Percentiles rank a stretch among this genome's conserved stretches.
These are phyloP conservation scores for Neurospora africana DNA, from an alignment of 495 filamentous ascomycete species.

Conservation along the genomic window DNA sequence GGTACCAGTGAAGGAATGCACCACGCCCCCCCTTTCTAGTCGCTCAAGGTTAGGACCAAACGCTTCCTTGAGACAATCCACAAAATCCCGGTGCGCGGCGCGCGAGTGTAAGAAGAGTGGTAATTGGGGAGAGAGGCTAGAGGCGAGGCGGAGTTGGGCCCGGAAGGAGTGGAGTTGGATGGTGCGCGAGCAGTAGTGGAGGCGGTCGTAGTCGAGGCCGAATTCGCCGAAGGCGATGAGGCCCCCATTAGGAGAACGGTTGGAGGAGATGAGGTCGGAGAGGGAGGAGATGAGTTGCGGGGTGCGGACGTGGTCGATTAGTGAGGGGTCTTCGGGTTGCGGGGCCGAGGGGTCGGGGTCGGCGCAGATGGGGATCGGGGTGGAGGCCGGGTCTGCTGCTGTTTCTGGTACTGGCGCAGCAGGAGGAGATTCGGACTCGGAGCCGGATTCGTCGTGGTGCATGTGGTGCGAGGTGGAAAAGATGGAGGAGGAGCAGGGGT, in stretches of 20 bases:
- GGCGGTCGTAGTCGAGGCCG: slow-evolving; percentile 88
- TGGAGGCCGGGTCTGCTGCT: background rate
- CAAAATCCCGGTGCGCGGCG: slow-evolving; percentile 75
- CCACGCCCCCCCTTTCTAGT: slow-evolving; percentile 63
- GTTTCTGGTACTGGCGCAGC: background rate
- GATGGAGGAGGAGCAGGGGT: slow-evolving; percentile 69
- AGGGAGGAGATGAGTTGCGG: slow-evolving; percentile 48
- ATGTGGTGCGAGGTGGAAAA: slow-evolving; percentile 51
- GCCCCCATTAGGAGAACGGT: slow-evolving; percentile 22
- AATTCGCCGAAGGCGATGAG: slow-evolving; percentile 86
- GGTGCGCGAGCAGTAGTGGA: slow-evolving; percentile 65
- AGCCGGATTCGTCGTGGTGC: slow-evolving; percentile 32
- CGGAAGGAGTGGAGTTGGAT: slow-evolving; percentile 78
- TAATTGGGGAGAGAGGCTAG: slow-evolving; percentile 54
- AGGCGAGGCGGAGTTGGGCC: slow-evolving; percentile 63
- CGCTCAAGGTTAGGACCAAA: slow-evolving; percentile 37
- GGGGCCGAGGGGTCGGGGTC: slow-evolving; percentile 31
- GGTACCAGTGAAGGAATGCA: slow-evolving; percentile 87
- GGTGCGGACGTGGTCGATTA: slow-evolving; percentile 24
- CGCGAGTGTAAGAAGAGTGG: slow-evolving; percentile 87
- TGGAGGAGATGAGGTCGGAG: slow-evolving; percentile 35
- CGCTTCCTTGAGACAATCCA: slow-evolving; percentile 42
- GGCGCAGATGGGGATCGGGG: slow-evolving; percentile 7
- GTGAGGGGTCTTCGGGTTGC: slow-evolving; percentile 27
- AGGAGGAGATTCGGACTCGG: slow-evolving; percentile 13